Base-by-base conservation (phyloP, 1,284 basidiomycete species). In the Cutaneotrichosporon sp. region DNA sequence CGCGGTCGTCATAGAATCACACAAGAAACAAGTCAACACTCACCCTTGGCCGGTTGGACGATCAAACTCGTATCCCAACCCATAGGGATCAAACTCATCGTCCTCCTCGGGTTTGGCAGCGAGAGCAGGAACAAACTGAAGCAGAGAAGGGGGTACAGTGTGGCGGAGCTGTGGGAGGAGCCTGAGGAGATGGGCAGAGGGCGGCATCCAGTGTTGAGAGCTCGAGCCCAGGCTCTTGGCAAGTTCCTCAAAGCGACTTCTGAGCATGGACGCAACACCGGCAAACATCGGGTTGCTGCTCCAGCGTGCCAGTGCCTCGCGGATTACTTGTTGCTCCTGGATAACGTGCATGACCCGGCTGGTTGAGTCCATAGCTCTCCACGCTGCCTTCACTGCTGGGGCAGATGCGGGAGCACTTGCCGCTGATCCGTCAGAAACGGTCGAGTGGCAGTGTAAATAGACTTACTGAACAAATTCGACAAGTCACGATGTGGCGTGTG, bases 11-110 rank as follows among this genome's bases (percentile, higher is more conserved):
- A n/a, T n/a, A n/a, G n/a, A n/a, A n/a, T n/a, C n/a, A n/a, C n/a
- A n/a, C n/a, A n/a, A n/a, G n/a, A n/a, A n/a, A n/a, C n/a, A n/a
- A n/a, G n/a, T n/a, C 5, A n/a, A 7, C 7, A 53, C 63, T 61
- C 46, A 63, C 62, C 54, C 60, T 37, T 61, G 51, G 4, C 46
- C 52, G 1, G 48, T 60, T 5, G 51, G 51, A 9, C 51, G 51
- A 17, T 48, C 32, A 19, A 7, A 32, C 51, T 52, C 51, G 12
- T 27, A 27, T 5, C 45, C 26, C 2, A 38, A 12, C 14, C 38
- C 38, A 22, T 26, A 26, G 11, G 38, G 24, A 22, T 41, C 24
- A 6, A 7, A 6, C 5, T 41, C 38, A 41, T 26, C 38, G 22
- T 41, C 38, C 11, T 26, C 38, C 11, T 20, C 35, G 35, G 19